Evolutionary conservation across 2,329 filamentous ascomycete species (phyloP).

Genomic region (Pseudocercospora fuligena): DNA sequence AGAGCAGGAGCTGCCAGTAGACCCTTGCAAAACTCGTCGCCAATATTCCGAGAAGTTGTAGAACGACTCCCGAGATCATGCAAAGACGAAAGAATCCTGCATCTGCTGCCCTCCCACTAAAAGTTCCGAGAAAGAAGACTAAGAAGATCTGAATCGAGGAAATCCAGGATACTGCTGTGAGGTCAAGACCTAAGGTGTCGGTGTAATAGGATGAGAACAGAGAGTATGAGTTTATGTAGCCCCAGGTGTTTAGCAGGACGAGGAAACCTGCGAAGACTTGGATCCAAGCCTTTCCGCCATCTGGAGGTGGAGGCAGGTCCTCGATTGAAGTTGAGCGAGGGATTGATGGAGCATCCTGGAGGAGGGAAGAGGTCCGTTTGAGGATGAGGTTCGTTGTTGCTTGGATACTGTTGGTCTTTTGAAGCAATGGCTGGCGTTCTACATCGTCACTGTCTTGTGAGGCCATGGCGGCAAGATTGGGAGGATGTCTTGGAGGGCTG

Average conservation of each 20-base stretch:
- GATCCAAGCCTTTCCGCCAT: slow-evolving; percentile 14
- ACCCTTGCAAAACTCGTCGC: background rate
- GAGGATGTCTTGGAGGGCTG: too few relatives aligned
- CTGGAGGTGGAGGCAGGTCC: background rate
- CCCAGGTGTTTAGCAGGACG: slow-evolving; percentile 22
- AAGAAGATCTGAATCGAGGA: slow-evolving; percentile 52
- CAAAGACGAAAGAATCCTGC: slow-evolving; percentile 37
- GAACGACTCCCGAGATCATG: background rate
- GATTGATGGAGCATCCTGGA: background rate
- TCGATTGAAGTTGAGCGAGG: background rate
- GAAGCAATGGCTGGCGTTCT: background rate
- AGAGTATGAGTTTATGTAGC: slow-evolving; percentile 45
- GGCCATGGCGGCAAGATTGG: too few relatives aligned
- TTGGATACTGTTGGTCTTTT: background rate
- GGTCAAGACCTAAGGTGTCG: slow-evolving; percentile 34
- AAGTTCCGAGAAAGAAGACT: slow-evolving; percentile 46
- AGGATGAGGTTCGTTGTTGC: background rate
- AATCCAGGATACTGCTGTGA: slow-evolving; percentile 55
- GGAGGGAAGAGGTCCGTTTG: background rate
- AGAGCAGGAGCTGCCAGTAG: slow-evolving; percentile 53
- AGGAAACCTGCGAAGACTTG: slow-evolving; percentile 21
- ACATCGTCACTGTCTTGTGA: background rate
- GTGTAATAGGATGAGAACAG: slow-evolving; percentile 49
- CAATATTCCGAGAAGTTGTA: slow-evolving; percentile 13
- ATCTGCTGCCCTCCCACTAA: slow-evolving; percentile 46